Evolutionary conservation across 495 filamentous ascomycete genomes (phyloP).

Genomic region (Annulohypoxylon bovei): DNA sequence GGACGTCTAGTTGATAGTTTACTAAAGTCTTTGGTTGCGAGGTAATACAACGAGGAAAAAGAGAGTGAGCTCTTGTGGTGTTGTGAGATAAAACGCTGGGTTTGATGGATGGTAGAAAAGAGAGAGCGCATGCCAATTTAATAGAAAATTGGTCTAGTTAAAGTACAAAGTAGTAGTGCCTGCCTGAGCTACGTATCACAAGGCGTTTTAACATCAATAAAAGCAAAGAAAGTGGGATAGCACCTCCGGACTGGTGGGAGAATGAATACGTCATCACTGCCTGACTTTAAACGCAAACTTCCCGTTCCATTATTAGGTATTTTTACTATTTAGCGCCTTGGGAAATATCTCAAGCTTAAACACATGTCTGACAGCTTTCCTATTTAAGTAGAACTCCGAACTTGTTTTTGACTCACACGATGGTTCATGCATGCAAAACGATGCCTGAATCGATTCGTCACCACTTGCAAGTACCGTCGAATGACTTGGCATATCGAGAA

Average conservation of each 20-base stretch:
- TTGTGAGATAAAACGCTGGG: slow-evolving; percentile 16
- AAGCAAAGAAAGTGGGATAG: slow-evolving; percentile 27
- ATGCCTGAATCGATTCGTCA: neutral
- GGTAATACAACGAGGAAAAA: slow-evolving; percentile 13
- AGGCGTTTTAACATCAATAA: slow-evolving; percentile 5
- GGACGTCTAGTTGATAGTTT: slow-evolving; percentile 30
- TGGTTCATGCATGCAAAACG: slow-evolving; percentile 10
- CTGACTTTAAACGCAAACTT: slow-evolving; percentile 29
- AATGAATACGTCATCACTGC: slow-evolving; percentile 37
- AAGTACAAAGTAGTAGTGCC: slow-evolving; percentile 13
- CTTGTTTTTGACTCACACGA: slow-evolving; percentile 16
- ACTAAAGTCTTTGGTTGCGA: slow-evolving; percentile 3
- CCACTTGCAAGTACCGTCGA: neutral
- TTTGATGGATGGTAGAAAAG: neutral
- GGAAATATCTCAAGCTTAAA: slow-evolving; percentile 1
- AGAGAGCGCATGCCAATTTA: slow-evolving; percentile 33
- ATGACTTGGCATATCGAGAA: neutral
- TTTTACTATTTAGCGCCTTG: slow-evolving; percentile 23
- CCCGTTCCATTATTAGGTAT: slow-evolving; percentile 6
- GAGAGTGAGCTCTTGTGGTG: slow-evolving; percentile 10
- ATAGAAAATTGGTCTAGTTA: slow-evolving; percentile 12
- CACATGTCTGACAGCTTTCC: neutral
- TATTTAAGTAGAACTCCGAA: slow-evolving; percentile 1
- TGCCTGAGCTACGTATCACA: slow-evolving; percentile 20
- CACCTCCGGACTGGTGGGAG: slow-evolving; percentile 20